phyloP scores from a whole-genome alignment of 805 yeast species.

The Lipomyces spencermartinsiae region DNA sequence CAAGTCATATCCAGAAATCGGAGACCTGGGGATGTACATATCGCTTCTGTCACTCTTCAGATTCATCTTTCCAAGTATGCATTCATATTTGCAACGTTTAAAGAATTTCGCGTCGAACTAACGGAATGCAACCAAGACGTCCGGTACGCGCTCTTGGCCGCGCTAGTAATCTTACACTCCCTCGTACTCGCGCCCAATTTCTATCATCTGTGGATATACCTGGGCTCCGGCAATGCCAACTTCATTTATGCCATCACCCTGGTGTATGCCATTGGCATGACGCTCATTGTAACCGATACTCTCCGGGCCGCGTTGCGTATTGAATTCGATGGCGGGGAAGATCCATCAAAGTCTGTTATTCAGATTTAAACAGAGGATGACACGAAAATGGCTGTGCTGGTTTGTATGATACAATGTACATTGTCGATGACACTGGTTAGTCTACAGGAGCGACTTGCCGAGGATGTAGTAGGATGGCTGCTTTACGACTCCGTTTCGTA shows the following conservation, averaged over 20 bases:
- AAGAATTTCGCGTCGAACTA: slow-evolving; percentile 2
- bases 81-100: background rate
- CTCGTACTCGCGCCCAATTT: slow-evolving; percentile 82
- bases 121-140: slow-evolving; percentile 42
- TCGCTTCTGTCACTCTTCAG: slow-evolving; percentile 56
- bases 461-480: slow-evolving; percentile 37
- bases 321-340: slow-evolving; percentile 63
- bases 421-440: background rate
- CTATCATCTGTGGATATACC: slow-evolving; percentile 90
- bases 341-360: slow-evolving; percentile 49
- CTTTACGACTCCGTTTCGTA: slow-evolving; percentile 22
- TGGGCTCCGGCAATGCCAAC: slow-evolving; percentile 95
- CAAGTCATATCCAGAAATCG: slow-evolving; percentile 84
- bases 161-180: slow-evolving; percentile 61
- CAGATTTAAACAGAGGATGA: slow-evolving; percentile 50
- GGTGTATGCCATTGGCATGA: slow-evolving; percentile 74
- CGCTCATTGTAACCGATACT: slow-evolving; percentile 72
- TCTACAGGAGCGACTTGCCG: slow-evolving; percentile 20
- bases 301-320: slow-evolving; percentile 77
- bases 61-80: slow-evolving; percentile 46
- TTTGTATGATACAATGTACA: background rate
- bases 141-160: slow-evolving; percentile 56
- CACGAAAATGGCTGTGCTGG: background rate
- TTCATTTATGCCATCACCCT: slow-evolving; percentile 94
- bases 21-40: slow-evolving; percentile 70